These are phyloP conservation scores for Arthrobotrys sinensis DNA, from an alignment of 2,329 filamentous ascomycete species.

Conservation along the genomic window DNA sequence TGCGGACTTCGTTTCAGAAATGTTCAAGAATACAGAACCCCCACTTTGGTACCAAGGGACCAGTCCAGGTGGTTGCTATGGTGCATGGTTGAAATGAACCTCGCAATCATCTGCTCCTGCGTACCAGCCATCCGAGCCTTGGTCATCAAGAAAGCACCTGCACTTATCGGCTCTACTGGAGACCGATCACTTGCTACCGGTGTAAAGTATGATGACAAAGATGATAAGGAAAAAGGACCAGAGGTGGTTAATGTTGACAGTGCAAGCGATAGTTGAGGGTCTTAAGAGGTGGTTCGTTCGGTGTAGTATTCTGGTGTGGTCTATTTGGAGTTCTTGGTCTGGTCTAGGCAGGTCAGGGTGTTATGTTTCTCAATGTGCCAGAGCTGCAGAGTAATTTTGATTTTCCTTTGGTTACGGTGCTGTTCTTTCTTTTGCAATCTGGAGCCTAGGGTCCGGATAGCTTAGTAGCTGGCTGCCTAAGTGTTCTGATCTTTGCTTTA, in stretches of 20 bases:
- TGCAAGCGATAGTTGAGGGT: constrained; percentile 16
- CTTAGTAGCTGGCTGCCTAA: too few species aligned
- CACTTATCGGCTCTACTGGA: constrained; percentile 28
- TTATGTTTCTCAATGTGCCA: too few species aligned
- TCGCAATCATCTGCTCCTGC: constrained; percentile 44
- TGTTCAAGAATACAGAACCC: constrained; percentile 25
- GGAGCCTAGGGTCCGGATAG: too few species aligned
- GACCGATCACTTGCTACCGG: constrained; percentile 1
- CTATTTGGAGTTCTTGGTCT: neutral
- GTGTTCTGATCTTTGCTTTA: too few species aligned
- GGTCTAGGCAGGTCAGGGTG: too few species aligned
- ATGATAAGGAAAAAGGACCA: constrained; percentile 31
- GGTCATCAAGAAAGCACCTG: constrained; percentile 37
- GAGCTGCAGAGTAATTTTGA: too few species aligned
- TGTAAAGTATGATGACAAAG: constrained; percentile 27
- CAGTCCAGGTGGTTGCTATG: constrained; percentile 36
- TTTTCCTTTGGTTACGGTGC: too few species aligned
- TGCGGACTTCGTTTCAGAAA: constrained; percentile 37
- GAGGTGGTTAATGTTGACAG: constrained; percentile 24
- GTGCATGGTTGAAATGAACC: constrained; percentile 38
- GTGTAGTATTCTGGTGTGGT: too few species aligned
- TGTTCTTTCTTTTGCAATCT: too few species aligned
- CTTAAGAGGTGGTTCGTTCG: too few species aligned
- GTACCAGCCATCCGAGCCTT: constrained; percentile 38
- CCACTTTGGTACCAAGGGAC: constrained; percentile 12